phyloP scores from a whole-genome alignment of 2,329 filamentous ascomycete species.

The Venturia aucupariae region DNA sequence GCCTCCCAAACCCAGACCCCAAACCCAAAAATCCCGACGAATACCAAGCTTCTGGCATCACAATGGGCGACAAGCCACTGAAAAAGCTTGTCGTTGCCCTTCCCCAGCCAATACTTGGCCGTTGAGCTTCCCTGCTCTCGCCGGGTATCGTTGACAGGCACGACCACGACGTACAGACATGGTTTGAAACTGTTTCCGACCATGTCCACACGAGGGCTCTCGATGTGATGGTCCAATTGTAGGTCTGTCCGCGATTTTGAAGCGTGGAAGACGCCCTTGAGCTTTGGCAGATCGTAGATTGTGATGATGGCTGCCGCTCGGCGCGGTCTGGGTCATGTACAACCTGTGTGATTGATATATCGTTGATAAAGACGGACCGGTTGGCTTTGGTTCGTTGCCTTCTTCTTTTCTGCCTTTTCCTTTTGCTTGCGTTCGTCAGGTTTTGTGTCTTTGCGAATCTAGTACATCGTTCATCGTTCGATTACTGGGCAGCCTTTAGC shows the following conservation, averaged over 20 bases:
- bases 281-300: background rate
- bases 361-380: background rate
- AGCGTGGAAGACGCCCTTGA: background rate
- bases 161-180: no score
- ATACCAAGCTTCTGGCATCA: background rate
- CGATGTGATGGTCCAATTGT: background rate
- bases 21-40: background rate
- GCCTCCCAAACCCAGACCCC: background rate
- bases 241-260: background rate
- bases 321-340: background rate
- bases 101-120: background rate
- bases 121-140: background rate
- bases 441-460: background rate
- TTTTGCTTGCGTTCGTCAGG: background rate
- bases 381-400: background rate
- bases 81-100: background rate
- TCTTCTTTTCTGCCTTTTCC: no score
- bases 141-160: background rate
- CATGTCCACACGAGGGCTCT: background rate
- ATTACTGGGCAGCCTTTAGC: background rate
- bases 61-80: background rate
- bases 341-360: background rate
- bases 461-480: background rate
- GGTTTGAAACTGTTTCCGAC: background rate
- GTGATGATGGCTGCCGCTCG: background rate